Evolutionary conservation across 768 basidiomycete species (phyloP).

Genomic region (Auricularia auricula-judae): DNA sequence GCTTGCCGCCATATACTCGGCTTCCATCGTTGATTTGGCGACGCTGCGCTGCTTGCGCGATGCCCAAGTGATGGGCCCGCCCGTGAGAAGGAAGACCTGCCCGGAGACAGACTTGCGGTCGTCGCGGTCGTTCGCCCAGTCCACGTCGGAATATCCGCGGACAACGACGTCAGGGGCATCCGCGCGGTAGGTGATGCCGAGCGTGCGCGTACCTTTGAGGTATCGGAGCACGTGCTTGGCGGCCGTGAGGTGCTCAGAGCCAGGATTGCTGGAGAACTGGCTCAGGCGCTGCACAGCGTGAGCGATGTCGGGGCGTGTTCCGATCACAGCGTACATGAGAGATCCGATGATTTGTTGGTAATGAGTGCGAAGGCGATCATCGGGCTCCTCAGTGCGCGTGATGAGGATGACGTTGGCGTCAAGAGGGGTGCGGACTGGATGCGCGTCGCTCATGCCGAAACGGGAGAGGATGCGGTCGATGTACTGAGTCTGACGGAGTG

Average conservation of each 20-base stretch:
- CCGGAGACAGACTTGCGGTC: constrained; percentile 13
- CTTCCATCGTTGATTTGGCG: constrained; percentile 13
- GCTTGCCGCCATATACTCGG: constrained; percentile 14
- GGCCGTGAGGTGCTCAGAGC: constrained; percentile 16
- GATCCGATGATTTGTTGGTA: constrained; percentile 12
- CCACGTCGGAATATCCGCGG: constrained; percentile 11
- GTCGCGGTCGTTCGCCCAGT: constrained; percentile 12
- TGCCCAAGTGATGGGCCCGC: constrained; percentile 6
- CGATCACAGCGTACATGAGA: constrained; percentile 21
- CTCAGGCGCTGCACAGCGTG: constrained; percentile 16
- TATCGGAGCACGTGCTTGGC: constrained; percentile 17
- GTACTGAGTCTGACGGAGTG: constrained; percentile 7
- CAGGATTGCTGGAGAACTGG: constrained; percentile 14
- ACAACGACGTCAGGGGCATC: constrained; percentile 4
- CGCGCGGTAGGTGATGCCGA: constrained; percentile 6
- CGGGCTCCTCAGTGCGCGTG: neutral
- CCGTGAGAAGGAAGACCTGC: constrained; percentile 11
- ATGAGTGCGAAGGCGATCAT: neutral
- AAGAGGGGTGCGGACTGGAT: constrained; percentile 8
- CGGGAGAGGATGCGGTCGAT: constrained; percentile 4
- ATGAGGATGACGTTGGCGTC: neutral
- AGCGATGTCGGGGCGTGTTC: constrained; percentile 24
- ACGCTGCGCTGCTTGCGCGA: constrained; percentile 5
- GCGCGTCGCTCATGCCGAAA: constrained; percentile 3
- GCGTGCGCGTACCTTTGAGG: constrained; percentile 15